These are phyloP conservation scores for Pistacia vera DNA, from an alignment of 345 rosid genomes.

Conservation along the genomic window DNA sequence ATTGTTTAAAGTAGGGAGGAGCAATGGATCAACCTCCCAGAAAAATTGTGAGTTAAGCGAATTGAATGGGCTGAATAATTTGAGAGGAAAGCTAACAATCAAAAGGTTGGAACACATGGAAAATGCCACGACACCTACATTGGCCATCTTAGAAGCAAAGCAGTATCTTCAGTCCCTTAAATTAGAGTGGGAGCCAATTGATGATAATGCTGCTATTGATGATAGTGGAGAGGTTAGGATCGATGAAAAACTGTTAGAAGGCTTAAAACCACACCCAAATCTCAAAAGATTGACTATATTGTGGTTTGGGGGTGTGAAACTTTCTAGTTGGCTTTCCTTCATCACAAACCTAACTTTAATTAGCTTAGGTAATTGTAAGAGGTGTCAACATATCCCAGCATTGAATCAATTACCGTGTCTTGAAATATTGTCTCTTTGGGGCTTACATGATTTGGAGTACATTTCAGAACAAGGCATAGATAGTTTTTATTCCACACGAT, in stretches of 20 bases:
- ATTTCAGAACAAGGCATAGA: neutral
- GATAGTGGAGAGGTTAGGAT: too few species aligned
- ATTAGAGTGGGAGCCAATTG: neutral
- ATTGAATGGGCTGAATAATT: slow-evolving; percentile 16
- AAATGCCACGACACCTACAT: neutral
- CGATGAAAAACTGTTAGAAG: neutral
- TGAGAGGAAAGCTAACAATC: slow-evolving; percentile 17
- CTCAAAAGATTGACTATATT: neutral
- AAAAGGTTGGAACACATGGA: neutral
- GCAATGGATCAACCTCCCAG: neutral
- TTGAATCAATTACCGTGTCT: neutral
- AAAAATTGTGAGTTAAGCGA: neutral
- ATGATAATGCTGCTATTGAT: too few species aligned
- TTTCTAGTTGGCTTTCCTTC: neutral
- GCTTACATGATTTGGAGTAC: neutral
- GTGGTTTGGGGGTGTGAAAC: neutral
- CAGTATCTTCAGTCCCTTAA: neutral
- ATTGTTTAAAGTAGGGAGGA: slow-evolving; percentile 9
- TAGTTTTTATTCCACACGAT: neutral
- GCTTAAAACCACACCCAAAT: slow-evolving; percentile 6
- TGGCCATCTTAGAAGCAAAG: slow-evolving; percentile 20
- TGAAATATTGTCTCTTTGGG: neutral
- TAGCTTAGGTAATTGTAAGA: neutral
- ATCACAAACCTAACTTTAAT: neutral
- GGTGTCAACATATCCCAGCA: neutral